Conservation (phyloP, 108 stramenopile genomes). For the Discostella pseudostelligera region DNA sequence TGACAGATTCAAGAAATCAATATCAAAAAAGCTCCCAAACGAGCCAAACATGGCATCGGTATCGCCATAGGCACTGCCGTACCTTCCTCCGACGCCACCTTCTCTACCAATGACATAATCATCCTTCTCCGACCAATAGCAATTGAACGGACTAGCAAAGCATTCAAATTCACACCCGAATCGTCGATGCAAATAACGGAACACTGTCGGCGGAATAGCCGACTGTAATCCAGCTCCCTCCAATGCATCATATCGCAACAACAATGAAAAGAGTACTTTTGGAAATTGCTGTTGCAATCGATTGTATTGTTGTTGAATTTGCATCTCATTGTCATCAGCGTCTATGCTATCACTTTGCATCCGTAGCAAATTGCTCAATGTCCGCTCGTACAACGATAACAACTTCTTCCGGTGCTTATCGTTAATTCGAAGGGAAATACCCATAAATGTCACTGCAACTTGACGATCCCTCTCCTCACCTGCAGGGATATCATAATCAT, state of each 20-base stretch:
- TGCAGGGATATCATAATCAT: slow-evolving; percentile 1
- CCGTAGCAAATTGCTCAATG: slow-evolving; percentile 4
- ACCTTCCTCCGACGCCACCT: slow-evolving; percentile 23
- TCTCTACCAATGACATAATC: neutral
- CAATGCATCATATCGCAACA: slow-evolving; percentile 73
- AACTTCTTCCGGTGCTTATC: slow-evolving; percentile 63
- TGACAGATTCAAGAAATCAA: slow-evolving; percentile 39
- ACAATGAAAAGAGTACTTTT: slow-evolving; percentile 56
- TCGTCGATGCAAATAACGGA: slow-evolving; percentile 63
- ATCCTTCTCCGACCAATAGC: slow-evolving; percentile 55
- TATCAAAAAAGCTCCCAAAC: slow-evolving; percentile 76
- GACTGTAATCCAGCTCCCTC: slow-evolving; percentile 90
- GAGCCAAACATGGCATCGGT: slow-evolving; percentile 80
- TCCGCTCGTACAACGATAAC: slow-evolving; percentile 48
- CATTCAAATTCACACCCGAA: slow-evolving; percentile 81
- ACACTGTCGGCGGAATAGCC: slow-evolving; percentile 64
- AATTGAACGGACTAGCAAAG: slow-evolving; percentile 91
- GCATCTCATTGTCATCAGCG: slow-evolving; percentile 2
- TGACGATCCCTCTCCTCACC: slow-evolving; percentile 9
- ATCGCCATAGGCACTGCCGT: slow-evolving; percentile 74
- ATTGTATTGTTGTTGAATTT: neutral
- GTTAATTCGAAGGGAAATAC: slow-evolving; percentile 62
- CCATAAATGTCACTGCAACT: slow-evolving; percentile 51
- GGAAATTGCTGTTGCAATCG: slow-evolving; percentile 23
- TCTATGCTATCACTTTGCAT: neutral